Base-by-base conservation (phyloP, 1,139 yeast species). In the Yamadazyma atlantica region DNA sequence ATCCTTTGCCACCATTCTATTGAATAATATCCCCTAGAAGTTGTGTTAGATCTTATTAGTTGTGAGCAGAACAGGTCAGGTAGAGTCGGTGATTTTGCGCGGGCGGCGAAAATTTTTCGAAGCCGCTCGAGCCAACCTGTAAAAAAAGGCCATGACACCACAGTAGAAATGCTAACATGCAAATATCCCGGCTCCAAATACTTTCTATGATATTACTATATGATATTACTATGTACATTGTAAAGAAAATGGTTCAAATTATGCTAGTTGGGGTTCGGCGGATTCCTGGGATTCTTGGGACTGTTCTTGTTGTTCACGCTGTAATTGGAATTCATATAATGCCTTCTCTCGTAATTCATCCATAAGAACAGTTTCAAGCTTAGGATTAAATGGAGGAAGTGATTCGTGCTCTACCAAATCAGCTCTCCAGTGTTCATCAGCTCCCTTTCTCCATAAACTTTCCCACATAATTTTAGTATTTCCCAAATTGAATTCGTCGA, bases 371-470 rank as follows among this genome's bases (percentile, higher is more conserved):
- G 74, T 70, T 57, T 82, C 83, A 48, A 82, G 83, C 51, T 82
- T 78, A 15, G 88, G 81, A 50, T 76, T 78, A 53, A 72, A 75
- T 36, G 76, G 48, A 7, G 87, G 88, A 49, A 85, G 62, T 36
- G 64, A 63, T 9, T 69, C 72, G 57, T 85, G 95, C 45, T 71
- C 62, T 15, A 81, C 84, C 45, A 76, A 59, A 28, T 72, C 73
- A 2, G 45, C 37, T 45, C 75, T 62, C 95, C 95, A 86, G 51
- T 78, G 68, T 46, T 69, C 61, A 40, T 74, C 80, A 34, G 80
- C 88, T 33, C 97, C 96, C 64, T 79, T 79, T 61, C 96, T 76
- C 95, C 95, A 87, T 41, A 78, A 69, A 51, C 80, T 80, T 51
- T 87, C 96, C 97, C 97, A 89, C 50, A 69, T 73, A 33, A 88